These are phyloP conservation scores for Lipomyces kockii DNA, from an alignment of 805 yeast species.

Conservation along the genomic window DNA sequence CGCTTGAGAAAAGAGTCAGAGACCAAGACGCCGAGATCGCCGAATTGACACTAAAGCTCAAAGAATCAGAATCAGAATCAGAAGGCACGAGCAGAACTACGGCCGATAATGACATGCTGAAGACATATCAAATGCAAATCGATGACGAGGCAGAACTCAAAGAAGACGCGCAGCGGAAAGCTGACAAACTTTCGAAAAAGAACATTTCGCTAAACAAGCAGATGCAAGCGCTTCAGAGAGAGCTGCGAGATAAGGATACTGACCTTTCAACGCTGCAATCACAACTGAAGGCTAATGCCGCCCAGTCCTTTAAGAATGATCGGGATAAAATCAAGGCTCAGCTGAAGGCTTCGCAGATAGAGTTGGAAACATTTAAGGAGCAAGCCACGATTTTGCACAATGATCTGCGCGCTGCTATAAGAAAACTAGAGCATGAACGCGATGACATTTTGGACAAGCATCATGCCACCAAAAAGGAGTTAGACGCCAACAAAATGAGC, in stretches of 20 bases:
- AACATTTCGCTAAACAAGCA: conserved; percentile 14
- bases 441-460: neutral
- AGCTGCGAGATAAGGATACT: conserved; percentile 8
- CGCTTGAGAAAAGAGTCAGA: neutral
- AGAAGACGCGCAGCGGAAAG: conserved; percentile 21
- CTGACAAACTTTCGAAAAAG: conserved; percentile 24
- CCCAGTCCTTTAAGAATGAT: neutral
- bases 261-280: neutral
- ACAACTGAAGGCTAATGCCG: neutral
- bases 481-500: neutral
- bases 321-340: conserved; percentile 11
- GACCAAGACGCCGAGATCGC: conserved; percentile 6
- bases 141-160: conserved; percentile 28
- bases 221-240: conserved; percentile 9
- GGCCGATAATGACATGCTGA: neutral
- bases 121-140: conserved; percentile 11
- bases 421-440: conserved; percentile 11
- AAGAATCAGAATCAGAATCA: conserved; percentile 6
- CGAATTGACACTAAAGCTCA: neutral
- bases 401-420: neutral
- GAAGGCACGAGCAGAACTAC: neutral
- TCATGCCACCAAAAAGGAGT: neutral
- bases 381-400: neutral
- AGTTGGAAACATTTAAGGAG: conserved; percentile 9
- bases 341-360: conserved; percentile 10